Evolutionary conservation across 148 eudicot genomes (phyloP), one percentile per base, ranked within the genome.

Genomic region (Polygonum aviculare): DNA sequence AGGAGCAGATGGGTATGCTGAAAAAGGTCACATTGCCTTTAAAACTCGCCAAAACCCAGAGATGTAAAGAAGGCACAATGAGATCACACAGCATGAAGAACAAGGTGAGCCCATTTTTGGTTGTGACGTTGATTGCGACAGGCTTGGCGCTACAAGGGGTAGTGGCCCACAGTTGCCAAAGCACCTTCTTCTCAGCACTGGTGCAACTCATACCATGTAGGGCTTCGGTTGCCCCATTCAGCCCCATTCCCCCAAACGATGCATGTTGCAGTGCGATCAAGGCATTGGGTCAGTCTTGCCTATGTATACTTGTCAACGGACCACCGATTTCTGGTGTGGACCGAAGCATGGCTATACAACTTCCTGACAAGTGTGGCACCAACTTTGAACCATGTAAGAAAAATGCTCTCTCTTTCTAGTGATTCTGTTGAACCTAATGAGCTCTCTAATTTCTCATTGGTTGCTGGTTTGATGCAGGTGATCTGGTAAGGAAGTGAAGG

Each of bases 121-220:
- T 83, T 41, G 31, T 83, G 79, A 47, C 79, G 72, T 67, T 90
- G 62, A 57, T 86, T 52, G 49, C 75, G 55, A 76, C 77, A 47
- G 75, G 76, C 31, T 47, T 80, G 81, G 85, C 81, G 52, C 77
- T 77, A 75, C 81, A 80, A 77, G 84, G 86, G 21, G 76, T 77
- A 41, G 87, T 3, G 9, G 75, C 85, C 36, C 87, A 81, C 78
- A 76, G 75, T 22, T 94, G 98, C 70, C 84, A 83, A 1, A 86
- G 80, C 86, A 90, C 95, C 9, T 94, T 94, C 82, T 94, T 94
- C 83, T 89, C 95, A 4, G 85, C 97, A 5, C 87, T 94, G 41
- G 87, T 92, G 55, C 96, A 92, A 86, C 86, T 94, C 52, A 90
- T 90, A 79, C 98, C 98, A 9, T 94, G 98, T 80, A 84, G 97